phyloP scores from a whole-genome alignment of 768 basidiomycete species.

The Agaricus subrufescens region DNA sequence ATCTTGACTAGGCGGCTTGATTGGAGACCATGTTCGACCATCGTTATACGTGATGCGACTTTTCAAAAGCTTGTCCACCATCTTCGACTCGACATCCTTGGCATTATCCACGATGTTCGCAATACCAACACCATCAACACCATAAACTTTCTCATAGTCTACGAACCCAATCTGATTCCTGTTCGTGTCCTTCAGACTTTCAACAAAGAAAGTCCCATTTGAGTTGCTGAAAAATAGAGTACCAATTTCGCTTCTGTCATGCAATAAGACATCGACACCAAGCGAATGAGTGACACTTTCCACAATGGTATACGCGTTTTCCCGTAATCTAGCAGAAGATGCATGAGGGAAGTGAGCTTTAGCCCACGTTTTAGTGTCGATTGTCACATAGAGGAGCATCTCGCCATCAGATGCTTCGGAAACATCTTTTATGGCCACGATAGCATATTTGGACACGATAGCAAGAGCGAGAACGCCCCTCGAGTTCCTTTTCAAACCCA shows the following conservation, averaged over 20 bases:
- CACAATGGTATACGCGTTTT: constrained; percentile 95
- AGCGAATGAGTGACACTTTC: constrained; percentile 92
- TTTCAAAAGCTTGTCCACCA: constrained; percentile 66
- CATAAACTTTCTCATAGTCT: constrained; percentile 87
- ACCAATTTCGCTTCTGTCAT: constrained; percentile 63
- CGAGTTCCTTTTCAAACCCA: constrained; percentile 82
- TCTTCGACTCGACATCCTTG: constrained; percentile 73
- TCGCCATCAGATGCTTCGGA: constrained; percentile 52
- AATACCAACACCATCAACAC: constrained; percentile 86
- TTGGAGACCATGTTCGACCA: constrained; percentile 71
- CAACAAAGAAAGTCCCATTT: constrained; percentile 92
- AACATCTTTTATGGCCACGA: constrained; percentile 82
- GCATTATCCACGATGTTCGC: constrained; percentile 86
- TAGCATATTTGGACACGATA: constrained; percentile 87
- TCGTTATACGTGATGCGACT: constrained; percentile 90
- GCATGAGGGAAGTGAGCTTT: constrained; percentile 92
- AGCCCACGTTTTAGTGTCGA: constrained; percentile 82
- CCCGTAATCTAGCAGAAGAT: constrained; percentile 67
- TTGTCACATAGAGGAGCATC: constrained; percentile 82
- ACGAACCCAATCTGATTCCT: constrained; percentile 85
- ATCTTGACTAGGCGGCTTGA: constrained; percentile 56
- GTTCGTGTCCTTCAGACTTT: constrained; percentile 90
- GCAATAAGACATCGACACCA: constrained; percentile 87
- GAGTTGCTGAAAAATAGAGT: constrained; percentile 95
- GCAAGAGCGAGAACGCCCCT: constrained; percentile 91